phyloP scores from a whole-genome alignment of 2,329 filamentous ascomycete species.

The Nothophoma quercina region DNA sequence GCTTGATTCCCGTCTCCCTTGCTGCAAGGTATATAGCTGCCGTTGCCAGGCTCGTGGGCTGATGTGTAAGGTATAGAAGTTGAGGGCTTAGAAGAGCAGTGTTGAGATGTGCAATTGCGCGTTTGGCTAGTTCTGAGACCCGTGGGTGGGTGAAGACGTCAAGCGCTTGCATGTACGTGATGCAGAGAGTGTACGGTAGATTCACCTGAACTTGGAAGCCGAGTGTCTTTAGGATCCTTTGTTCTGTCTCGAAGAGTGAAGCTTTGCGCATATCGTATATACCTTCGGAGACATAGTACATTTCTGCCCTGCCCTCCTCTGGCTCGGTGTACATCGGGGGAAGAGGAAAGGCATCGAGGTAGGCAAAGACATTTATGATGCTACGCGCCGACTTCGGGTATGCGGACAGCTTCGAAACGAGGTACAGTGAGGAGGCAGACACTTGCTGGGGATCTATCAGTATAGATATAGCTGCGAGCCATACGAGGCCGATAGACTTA shows the following conservation, averaged over 20 bases:
- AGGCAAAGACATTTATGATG: constrained; percentile 83
- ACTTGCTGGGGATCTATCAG: constrained; percentile 67
- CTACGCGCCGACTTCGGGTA: constrained; percentile 79
- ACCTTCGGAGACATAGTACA: constrained; percentile 73
- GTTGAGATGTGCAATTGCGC: constrained; percentile 82
- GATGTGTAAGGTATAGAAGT: constrained; percentile 88
- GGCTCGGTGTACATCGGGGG: constrained; percentile 63
- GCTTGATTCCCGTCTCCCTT: constrained; percentile 75
- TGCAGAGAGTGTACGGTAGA: constrained; percentile 82
- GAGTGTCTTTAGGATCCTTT: constrained; percentile 75
- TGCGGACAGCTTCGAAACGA: constrained; percentile 82
- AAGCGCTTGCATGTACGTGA: constrained; percentile 92
- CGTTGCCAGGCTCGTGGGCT: constrained; percentile 83
- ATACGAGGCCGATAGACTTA: constrained; percentile 52
- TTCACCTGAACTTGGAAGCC: constrained; percentile 86
- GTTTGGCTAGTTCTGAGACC: constrained; percentile 65
- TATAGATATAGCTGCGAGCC: neutral
- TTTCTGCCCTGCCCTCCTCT: constrained; percentile 33
- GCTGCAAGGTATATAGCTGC: constrained; percentile 92
- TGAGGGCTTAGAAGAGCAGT: constrained; percentile 86
- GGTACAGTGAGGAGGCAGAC: constrained; percentile 81
- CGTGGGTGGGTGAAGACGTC: constrained; percentile 64
- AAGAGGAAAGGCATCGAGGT: constrained; percentile 70
- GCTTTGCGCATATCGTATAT: constrained; percentile 67
- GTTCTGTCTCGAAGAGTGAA: constrained; percentile 78